phyloP scores from a whole-genome alignment of 805 yeast species.

The Tanozyma kutaoensis region DNA sequence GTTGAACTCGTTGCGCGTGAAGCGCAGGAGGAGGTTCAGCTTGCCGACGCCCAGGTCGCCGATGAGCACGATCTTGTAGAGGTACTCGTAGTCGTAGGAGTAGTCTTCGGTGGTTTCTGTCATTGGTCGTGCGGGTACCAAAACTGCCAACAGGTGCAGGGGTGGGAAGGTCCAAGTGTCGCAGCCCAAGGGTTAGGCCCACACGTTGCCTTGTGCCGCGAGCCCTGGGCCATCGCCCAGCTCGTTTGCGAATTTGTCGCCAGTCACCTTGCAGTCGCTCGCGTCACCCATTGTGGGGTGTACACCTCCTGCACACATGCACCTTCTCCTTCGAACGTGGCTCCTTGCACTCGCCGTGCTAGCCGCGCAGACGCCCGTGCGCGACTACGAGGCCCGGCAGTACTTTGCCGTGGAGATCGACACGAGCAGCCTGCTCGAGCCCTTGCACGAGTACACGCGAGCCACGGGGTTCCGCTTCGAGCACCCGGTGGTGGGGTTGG shows the following conservation, averaged over 20 bases:
- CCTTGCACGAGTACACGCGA: slow-evolving; percentile 18
- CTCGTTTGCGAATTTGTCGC: no score
- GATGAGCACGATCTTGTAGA: slow-evolving; percentile 85
- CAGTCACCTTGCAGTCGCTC: no score
- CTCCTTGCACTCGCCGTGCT: no score
- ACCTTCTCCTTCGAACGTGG: no score
- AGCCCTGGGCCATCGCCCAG: no score
- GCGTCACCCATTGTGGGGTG: no score
- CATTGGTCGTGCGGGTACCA: no score
- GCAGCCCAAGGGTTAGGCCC: no score
- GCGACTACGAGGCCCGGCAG: slow-evolving; percentile 36
- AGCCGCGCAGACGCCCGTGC: slow-evolving; percentile 5
- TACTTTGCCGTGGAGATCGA: slow-evolving; percentile 54
- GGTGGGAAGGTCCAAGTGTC: no score
- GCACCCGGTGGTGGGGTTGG: slow-evolving; percentile 48
- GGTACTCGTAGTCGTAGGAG: slow-evolving; percentile 70
- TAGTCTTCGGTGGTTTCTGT: slow-evolving; percentile 34
- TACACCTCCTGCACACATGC: no score
- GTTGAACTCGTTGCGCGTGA: slow-evolving; percentile 92
- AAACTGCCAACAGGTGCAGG: no score
- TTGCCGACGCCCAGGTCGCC: slow-evolving; percentile 98
- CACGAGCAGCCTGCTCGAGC: slow-evolving; percentile 10
- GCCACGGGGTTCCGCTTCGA: slow-evolving; percentile 29
- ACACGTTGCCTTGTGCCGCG: no score
- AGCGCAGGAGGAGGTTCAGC: slow-evolving; percentile 83